phyloP scores from a whole-genome alignment of 2,329 filamentous ascomycete species.

The Claviceps sp. region DNA sequence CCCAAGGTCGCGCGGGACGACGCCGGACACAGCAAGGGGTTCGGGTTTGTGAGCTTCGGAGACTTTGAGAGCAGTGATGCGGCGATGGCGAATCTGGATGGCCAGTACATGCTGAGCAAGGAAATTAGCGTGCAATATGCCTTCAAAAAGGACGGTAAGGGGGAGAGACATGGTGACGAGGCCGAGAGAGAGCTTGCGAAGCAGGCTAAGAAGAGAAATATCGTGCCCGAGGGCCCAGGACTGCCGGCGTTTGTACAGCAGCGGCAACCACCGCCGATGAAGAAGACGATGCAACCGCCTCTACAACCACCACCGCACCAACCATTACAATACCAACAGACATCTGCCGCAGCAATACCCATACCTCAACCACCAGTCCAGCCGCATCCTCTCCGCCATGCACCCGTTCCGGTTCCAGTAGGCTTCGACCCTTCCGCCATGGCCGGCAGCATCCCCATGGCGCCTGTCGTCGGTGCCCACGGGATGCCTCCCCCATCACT shows the following conservation, averaged over 20 bases:
- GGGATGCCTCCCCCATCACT: constrained; percentile 11
- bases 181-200: constrained; percentile 85
- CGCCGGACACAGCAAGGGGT: constrained; percentile 78
- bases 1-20: constrained; percentile 93
- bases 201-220: constrained; percentile 88
- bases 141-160: constrained; percentile 98
- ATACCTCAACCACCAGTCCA: constrained; percentile 11
- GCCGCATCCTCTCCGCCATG: constrained; percentile 13
- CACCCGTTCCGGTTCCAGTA: constrained; percentile 10
- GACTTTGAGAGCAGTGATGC: constrained; percentile 90
- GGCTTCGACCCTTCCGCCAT: constrained; percentile 24
- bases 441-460: constrained; percentile 9
- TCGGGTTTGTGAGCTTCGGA: constrained; percentile 87
- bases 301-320: constrained; percentile 9
- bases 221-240: constrained; percentile 66
- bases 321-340: constrained; percentile 3
- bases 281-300: constrained; percentile 7
- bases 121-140: constrained; percentile 95
- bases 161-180: constrained; percentile 86
- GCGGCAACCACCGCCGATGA: constrained; percentile 25
- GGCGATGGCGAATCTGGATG: constrained; percentile 84
- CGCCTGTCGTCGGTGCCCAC: neutral
- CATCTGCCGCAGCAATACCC: constrained; percentile 5
- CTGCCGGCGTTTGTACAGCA: constrained; percentile 60
- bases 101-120: constrained; percentile 94